Percentiles rank a stretch among this genome's conserved stretches.
Evolutionary conservation across 305 asterid species (phyloP).

Genomic region (Rubia balearica): DNA sequence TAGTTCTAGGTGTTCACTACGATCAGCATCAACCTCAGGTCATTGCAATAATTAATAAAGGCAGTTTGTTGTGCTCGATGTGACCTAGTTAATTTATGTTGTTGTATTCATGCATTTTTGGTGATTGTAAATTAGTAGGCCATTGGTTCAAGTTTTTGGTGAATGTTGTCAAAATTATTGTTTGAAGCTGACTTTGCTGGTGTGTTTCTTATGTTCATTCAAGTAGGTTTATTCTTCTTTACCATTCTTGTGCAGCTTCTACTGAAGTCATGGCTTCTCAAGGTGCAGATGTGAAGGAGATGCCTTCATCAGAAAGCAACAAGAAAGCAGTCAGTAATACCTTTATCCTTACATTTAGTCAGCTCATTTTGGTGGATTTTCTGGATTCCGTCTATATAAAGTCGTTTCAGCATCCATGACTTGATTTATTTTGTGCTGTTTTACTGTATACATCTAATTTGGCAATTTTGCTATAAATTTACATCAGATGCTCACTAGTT

Average conservation of each 20-base stretch:
- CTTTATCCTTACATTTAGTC: constrained; percentile 18
- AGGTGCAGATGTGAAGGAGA: constrained; percentile 30
- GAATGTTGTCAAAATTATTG: not conserved
- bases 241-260: constrained; percentile 12
- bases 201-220: not conserved
- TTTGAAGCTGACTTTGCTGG: not conserved
- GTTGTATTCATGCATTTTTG: not conserved
- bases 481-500: not conserved
- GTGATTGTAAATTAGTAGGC: not conserved
- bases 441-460: not conserved
- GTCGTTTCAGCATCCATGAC: constrained; percentile 1
- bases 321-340: constrained; percentile 43
- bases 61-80: not conserved
- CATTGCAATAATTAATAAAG: not conserved
- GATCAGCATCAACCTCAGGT: not conserved
- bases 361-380: constrained; percentile 11
- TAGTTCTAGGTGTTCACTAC: not conserved
- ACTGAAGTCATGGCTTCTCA: constrained; percentile 15
- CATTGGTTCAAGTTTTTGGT: not conserved
- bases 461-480: not conserved
- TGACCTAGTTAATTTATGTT: not conserved
- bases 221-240: not conserved
- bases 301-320: constrained; percentile 40
- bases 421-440: not conserved
- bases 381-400: constrained; percentile 1